Conservation (phyloP, 805 yeast species). For the Yamadazyma ubonensis region DNA sequence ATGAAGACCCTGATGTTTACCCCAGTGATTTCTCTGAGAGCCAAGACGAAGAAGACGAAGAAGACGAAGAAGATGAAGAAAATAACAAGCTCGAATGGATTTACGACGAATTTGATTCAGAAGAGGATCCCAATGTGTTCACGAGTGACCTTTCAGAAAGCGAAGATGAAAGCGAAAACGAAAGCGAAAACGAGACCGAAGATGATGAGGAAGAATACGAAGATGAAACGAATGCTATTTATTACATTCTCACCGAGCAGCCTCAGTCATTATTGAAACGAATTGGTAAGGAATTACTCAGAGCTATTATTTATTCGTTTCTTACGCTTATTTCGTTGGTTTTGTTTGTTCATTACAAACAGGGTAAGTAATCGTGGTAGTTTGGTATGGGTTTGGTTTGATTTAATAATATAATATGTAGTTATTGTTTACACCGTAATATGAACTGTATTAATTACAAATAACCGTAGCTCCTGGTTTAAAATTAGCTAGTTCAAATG, state of each 20-base stretch:
- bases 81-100: too few relatives aligned
- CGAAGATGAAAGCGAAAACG: too few relatives aligned
- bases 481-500: too few relatives aligned
- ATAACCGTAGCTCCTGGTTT: too few relatives aligned
- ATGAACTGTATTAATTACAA: too few relatives aligned
- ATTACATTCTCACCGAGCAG: slow-evolving; percentile 6
- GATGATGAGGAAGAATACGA: too few relatives aligned
- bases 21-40: neutral
- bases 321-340: slow-evolving; percentile 37
- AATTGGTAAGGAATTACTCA: slow-evolving; percentile 28
- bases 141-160: too few relatives aligned
- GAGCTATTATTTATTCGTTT: slow-evolving; percentile 31
- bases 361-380: neutral
- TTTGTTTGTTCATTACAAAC: slow-evolving; percentile 29
- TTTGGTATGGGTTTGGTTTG: neutral
- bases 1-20: slow-evolving; percentile 3
- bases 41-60: slow-evolving; percentile 2
- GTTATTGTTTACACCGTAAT: neutral
- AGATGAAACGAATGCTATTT: too few relatives aligned
- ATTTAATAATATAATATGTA: too few relatives aligned
- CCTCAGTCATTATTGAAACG: neutral
- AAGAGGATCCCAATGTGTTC: too few relatives aligned
- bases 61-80: slow-evolving; percentile 1
- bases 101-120: too few relatives aligned
- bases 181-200: too few relatives aligned